A percentile compares a stretch with the other conserved stretches of the same genome.
phyloP scores from a whole-genome alignment of 2,329 filamentous ascomycete species.

The Diaporthe eres region DNA sequence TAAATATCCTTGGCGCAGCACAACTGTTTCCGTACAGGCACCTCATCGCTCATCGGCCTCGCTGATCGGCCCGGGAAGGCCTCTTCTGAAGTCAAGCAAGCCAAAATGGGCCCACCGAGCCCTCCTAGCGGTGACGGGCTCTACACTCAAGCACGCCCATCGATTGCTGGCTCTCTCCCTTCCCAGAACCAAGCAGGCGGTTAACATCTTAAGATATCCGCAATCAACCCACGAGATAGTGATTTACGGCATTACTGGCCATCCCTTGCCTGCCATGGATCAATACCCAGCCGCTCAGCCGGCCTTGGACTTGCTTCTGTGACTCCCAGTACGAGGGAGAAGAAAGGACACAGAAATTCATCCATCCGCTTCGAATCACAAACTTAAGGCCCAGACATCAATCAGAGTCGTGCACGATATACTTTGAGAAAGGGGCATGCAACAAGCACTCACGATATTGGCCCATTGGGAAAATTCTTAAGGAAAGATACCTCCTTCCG shows the following conservation, averaged over 20 bases:
- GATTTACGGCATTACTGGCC: not conserved
- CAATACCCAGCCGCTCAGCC: not conserved
- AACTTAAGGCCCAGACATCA: too few species aligned
- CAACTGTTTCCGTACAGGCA: not conserved
- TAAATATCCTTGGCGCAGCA: not conserved
- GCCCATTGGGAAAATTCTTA: not conserved
- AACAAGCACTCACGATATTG: not conserved
- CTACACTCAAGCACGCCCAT: not conserved
- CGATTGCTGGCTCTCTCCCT: not conserved
- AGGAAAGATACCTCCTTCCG: too few species aligned
- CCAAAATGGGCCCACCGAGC: not conserved
- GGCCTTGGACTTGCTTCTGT: not conserved
- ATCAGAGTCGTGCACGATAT: not conserved
- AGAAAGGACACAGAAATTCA: not conserved
- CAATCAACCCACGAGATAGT: too few species aligned
- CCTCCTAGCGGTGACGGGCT: not conserved
- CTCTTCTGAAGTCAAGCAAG: not conserved
- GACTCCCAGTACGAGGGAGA: not conserved
- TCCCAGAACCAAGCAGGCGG: not conserved
- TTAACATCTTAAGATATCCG: not conserved
- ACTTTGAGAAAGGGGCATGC: not conserved
- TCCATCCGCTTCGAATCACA: not conserved
- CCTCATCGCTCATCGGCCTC: not conserved
- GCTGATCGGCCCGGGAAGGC: not conserved
- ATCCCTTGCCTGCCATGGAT: slow-evolving; percentile 21